Percentiles rank a stretch among this genome's conserved stretches.
These are phyloP conservation scores for Hyaloscypha variabilis DNA, from an alignment of 495 filamentous ascomycete genomes.

Conservation along the genomic window DNA sequence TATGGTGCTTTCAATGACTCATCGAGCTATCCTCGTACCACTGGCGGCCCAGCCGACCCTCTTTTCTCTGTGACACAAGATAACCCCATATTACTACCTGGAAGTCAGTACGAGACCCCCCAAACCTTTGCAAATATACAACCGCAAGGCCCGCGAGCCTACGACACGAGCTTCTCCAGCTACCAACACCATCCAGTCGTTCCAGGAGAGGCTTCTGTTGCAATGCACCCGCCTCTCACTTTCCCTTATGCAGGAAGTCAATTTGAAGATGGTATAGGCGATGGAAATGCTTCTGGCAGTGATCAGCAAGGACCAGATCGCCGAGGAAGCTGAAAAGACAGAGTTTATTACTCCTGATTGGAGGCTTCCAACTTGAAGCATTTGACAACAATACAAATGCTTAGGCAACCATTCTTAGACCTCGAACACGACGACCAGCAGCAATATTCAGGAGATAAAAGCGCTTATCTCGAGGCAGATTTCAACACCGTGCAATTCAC, in stretches of 20 bases:
- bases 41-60: background rate
- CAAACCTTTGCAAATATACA: background rate
- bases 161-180: background rate
- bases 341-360: background rate
- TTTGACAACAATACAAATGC: background rate
- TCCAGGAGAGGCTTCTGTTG: background rate
- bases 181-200: background rate
- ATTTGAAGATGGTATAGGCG: background rate
- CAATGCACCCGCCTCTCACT: background rate
- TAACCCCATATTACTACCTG: too few relatives aligned
- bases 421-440: background rate
- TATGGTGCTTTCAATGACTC: background rate
- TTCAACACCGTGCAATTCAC: background rate
- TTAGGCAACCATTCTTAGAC: background rate
- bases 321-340: background rate
- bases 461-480: background rate
- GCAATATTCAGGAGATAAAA: too few relatives aligned
- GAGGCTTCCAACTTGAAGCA: background rate
- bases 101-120: background rate
- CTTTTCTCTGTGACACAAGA: background rate
- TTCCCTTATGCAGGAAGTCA: background rate
- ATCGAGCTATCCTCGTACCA: background rate
- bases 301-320: background rate
- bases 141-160: background rate
- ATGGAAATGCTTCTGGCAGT: background rate